Base-by-base conservation (phyloP, 2,329 filamentous ascomycete genomes). In the Aspergillus neoniger region DNA sequence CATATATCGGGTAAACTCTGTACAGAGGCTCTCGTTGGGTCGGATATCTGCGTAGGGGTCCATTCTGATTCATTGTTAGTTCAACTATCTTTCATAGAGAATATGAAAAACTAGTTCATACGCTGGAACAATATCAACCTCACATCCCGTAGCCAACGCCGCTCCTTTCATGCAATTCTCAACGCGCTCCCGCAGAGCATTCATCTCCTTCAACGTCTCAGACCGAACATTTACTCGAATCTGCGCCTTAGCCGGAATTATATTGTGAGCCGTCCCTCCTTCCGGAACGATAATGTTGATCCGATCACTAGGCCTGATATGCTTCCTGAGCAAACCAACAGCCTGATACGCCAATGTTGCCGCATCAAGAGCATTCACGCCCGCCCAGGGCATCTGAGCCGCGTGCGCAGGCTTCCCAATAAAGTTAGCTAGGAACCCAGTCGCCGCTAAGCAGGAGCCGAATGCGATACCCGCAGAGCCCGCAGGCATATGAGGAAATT, bases 321-420 rank as follows among this genome's bases (percentile, higher is more conserved):
- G 83, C 69, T 85, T 83, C 1, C 84, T 77, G 6, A 86, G 74
- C 2, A 81, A 75, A 0, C 80, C 80, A 6, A 86, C 66, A 47
- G 65, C 68, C 56, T 67, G 66, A 57, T 75, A 76, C 1, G 68
- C 78, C 1, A 76, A 75, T 5, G 85, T 73, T 9, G 83, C 70
- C 0, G 83, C 83, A 62, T 86, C 84, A 0, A 86, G 76, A 0
- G 84, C 84, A 66, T 86, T 86, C 64, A 81, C 77, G 0, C 84
- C 84, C 8, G 81, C 72, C 82, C 82, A 85, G 0, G 83, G 84
- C 10, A 70, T 78, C 3, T 78, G 77, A 0, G 79, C 83, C 0
- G 83, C 83, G 66, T 86, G 83, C 0, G 84, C 82, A 55, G 80
- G 79, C 39, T 78, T 77, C 1, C 85, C 84, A 3, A 63, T 65